Evolutionary conservation across 208 protist genomes (phyloP), one percentile per base, ranked within the genome.

Genomic region (Leishmania amazonensis): DNA sequence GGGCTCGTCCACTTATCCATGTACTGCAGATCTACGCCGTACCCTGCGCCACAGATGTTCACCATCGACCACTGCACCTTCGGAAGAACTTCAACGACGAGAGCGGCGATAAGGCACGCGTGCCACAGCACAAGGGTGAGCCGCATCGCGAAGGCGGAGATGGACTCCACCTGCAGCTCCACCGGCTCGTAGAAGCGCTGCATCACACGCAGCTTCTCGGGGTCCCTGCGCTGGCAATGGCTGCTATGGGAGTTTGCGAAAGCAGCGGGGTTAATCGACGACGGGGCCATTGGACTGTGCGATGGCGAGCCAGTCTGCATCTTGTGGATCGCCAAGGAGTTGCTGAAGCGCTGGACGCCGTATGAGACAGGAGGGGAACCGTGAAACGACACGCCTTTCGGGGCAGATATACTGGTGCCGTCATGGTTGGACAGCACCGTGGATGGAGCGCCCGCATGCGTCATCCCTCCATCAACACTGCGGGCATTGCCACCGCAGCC

Each of bases 111-210:
- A 21, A 95, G 72, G 24, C 84, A 79, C 2, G 88, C 70, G 72
- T 95, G 96, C 90, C 90, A 97, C 57, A 94, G 35, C 38, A 85
- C 81, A 35, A 95, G 81, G 51, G 92, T 89, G 3, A 78, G 24
- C 42, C 83, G 78, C 8, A 85, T 84, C 28, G 89, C 83, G 68
- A 91, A 78, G 3, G 83, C 83, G 1, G 91, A 87, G 8, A 97
- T 79, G 2, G 85, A 87, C 84, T 97, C 92, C 49, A 97, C 88
- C 81, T 96, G 92, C 67, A 97, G 87, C 80, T 97, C 91, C n/a
- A 96, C 87, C 2, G 84, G 87, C 53, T 93, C 91, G 67, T 78
- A 80, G 68, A 91, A 85, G 62, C 81, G 81, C 19, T 78, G 79
- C 38, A 75, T 71, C 45, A 83, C 64, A 53, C 47, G 71, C 40